phyloP scores from a whole-genome alignment of 2,329 filamentous ascomycete genomes.

The Phyllosticta citribraziliensis region DNA sequence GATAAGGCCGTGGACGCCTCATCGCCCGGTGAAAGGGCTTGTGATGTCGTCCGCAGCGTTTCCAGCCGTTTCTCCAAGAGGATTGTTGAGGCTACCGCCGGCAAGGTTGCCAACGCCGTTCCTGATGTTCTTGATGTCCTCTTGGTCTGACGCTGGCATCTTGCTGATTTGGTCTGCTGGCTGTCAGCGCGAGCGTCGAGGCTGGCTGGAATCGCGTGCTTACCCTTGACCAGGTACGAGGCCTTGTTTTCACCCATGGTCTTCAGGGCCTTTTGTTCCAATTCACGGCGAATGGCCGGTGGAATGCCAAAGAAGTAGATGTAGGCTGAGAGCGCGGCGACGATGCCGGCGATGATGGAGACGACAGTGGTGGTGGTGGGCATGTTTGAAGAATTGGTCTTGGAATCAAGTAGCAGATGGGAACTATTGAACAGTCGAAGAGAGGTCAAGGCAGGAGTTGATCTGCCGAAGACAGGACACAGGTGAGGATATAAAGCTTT shows the following conservation, averaged over 20 bases:
- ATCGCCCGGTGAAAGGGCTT: conserved; percentile 28
- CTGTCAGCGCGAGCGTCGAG: conserved; percentile 4
- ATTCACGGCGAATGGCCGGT: conserved; percentile 35
- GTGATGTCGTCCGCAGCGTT: conserved; percentile 27
- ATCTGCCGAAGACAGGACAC: neutral
- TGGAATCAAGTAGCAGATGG: neutral
- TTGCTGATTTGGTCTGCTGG: conserved; percentile 28
- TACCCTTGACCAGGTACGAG: conserved; percentile 31
- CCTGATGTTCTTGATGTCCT: conserved; percentile 28
- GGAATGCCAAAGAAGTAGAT: conserved; percentile 41
- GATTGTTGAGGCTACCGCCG: conserved; percentile 26
- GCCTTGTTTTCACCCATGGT: conserved; percentile 46
- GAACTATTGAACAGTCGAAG: neutral
- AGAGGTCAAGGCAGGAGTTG: neutral
- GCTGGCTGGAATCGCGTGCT: neutral
- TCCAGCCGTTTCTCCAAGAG: conserved; percentile 27
- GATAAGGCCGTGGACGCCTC: conserved; percentile 12
- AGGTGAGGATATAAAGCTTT: neutral
- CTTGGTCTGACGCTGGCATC: conserved; percentile 28
- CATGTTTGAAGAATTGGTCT: conserved; percentile 1
- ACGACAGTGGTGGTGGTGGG: conserved; percentile 16
- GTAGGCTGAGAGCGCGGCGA: conserved; percentile 28
- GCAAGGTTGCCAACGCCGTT: conserved; percentile 25
- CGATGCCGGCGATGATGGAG: conserved; percentile 24
- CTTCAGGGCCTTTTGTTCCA: conserved; percentile 37